Percentiles rank a stretch among this genome's conserved stretches.
Evolutionary conservation across 2,329 filamentous ascomycete genomes (phyloP).

Genomic region (Aureobasidium sp.): DNA sequence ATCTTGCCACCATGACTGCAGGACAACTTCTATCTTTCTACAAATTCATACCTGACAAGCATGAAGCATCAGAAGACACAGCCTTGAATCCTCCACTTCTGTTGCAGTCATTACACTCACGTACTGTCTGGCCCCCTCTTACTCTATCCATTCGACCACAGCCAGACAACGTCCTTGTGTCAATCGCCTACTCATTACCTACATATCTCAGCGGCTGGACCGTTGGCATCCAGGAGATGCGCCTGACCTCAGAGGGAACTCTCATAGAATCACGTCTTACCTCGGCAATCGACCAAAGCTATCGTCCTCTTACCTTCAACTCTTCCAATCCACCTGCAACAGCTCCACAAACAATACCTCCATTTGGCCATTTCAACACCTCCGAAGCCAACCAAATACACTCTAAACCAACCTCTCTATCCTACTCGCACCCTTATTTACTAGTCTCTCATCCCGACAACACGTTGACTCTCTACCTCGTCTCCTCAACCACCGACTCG

Average conservation of each 20-base stretch:
- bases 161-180: constrained; percentile 58
- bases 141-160: constrained; percentile 73
- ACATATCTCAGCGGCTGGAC: constrained; percentile 75
- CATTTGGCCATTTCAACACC: constrained; percentile 12
- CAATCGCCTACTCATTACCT: constrained; percentile 77
- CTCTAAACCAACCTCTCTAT: constrained; percentile 40
- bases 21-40: constrained; percentile 70
- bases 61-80: neutral
- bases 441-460: constrained; percentile 80
- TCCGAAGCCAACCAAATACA: constrained; percentile 24
- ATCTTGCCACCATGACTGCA: constrained; percentile 68
- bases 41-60: constrained; percentile 41
- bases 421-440: constrained; percentile 69
- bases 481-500: constrained; percentile 58
- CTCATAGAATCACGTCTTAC: constrained; percentile 42
- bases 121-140: constrained; percentile 67
- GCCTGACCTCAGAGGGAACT: constrained; percentile 46
- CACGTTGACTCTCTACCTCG: constrained; percentile 72
- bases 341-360: constrained; percentile 14
- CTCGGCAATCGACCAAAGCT: constrained; percentile 41
- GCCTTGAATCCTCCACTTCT: constrained; percentile 43
- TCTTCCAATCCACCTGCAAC: constrained; percentile 15
- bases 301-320: constrained; percentile 30
- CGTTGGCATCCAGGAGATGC: constrained; percentile 83
- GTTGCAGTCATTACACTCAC: constrained; percentile 70